Base-by-base conservation (phyloP, 78 protist genomes). In the Mantamonas sphyraenae region DNA sequence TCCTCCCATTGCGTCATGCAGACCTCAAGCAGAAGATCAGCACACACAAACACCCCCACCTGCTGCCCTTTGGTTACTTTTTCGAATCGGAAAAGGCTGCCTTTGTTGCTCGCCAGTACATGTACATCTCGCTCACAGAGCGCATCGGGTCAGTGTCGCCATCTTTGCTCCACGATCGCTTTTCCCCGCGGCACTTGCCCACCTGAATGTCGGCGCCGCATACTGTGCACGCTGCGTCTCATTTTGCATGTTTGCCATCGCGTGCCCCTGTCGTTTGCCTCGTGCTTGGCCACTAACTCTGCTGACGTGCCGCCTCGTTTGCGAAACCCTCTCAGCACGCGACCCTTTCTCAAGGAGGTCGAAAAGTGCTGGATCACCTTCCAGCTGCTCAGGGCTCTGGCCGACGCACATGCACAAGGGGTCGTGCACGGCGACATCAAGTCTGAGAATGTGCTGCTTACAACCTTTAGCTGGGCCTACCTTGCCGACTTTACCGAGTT, bases 291-390 rank as follows among this genome's bases (percentile, higher is more conserved):
- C n/a, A n/a, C 56, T 55, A 26, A 10, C 53, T 58, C 26, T 57
- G 55, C 1, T 64, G 74, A 22, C 45, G 43, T 1, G 33, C 17
- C 17, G 34, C n/a, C n/a, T n/a, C n/a, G n/a, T n/a, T n/a, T n/a
- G n/a, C n/a, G n/a, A n/a, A 40, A 58, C 34, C 37, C 37, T 34
- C 50, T 2, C 37, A 59, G 85, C 45, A 79, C 94, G 58, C 77
- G 84, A 5, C 97, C 97, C 17, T 74, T 81, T 47, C 81, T 92
- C 14, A 69, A 70, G 9, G 28, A 47, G 42, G 34, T 75, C 24
- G 97, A 92, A 69, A 84, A 82, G 70, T 57, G 38, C 35, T 92
- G 91, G 88, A 47, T 92, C 42, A 58, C 89, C 16, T 92, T 59
- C 80, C 97, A 92, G 78, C 69, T 92, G 40, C 64, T 92, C 34